These are phyloP conservation scores for Hypoxylon sp. DNA, from an alignment of 2,329 filamentous ascomycete species.

Conservation along the genomic window DNA sequence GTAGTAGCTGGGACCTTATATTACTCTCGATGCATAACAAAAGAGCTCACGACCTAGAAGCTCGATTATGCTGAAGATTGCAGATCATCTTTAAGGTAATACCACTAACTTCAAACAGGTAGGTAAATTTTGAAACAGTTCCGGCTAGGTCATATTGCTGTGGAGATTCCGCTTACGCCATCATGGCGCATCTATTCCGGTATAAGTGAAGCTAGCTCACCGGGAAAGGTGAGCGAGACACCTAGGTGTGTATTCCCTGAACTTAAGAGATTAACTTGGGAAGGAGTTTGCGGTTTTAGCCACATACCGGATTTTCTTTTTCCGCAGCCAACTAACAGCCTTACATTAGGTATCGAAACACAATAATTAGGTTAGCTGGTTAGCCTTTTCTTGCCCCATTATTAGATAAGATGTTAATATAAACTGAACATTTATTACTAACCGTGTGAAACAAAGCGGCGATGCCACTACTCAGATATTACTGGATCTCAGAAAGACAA, in stretches of 20 bases:
- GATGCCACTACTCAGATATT: slow-evolving; percentile 7
- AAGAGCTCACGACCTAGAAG: neutral
- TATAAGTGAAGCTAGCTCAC: slow-evolving; percentile 12
- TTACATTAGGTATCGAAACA: neutral
- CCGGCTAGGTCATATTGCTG: slow-evolving; percentile 3
- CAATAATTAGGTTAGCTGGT: neutral
- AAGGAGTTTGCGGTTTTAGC: neutral
- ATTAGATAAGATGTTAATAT: neutral
- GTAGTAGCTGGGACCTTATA: neutral
- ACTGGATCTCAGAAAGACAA: slow-evolving; percentile 11
- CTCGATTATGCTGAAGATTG: neutral
- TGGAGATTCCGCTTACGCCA: slow-evolving; percentile 25
- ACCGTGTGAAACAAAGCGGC: neutral
- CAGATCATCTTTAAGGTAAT: neutral
- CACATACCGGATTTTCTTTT: neutral
- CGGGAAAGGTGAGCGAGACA: slow-evolving; percentile 3
- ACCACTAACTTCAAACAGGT: neutral
- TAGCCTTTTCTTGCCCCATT: neutral
- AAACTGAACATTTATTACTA: slow-evolving; percentile 4
- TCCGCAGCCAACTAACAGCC: neutral
- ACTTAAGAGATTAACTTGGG: neutral
- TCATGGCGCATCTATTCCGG: slow-evolving; percentile 2
- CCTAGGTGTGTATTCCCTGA: slow-evolving; percentile 5
- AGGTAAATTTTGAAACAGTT: neutral
- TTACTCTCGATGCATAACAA: neutral